Conservation (phyloP, 495 filamentous ascomycete genomes). For the Pyrenula aspistea region DNA sequence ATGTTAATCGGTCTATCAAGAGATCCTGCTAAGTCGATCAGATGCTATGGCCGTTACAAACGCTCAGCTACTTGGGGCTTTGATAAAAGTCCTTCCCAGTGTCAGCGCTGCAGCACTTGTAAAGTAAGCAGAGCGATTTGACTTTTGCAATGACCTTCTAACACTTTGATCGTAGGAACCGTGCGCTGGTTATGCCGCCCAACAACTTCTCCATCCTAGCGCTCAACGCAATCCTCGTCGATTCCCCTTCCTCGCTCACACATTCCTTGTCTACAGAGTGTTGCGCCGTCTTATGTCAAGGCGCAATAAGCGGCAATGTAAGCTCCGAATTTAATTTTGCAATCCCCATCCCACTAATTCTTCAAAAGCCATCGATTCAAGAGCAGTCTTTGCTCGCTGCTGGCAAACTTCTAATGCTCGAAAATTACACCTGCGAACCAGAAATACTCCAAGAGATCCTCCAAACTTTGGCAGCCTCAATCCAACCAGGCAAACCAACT, state of each 20-base stretch:
- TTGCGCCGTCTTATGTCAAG: slow-evolving; percentile 63
- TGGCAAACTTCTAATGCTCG: slow-evolving; percentile 81
- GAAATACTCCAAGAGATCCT: slow-evolving; percentile 71
- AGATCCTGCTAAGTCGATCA: slow-evolving; percentile 10
- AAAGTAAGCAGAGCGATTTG: slow-evolving; percentile 37
- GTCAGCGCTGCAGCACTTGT: slow-evolving; percentile 56
- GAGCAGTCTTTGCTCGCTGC: slow-evolving; percentile 87
- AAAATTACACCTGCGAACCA: slow-evolving; percentile 23
- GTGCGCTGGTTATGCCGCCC: slow-evolving; percentile 61
- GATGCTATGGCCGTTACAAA: slow-evolving; percentile 74
- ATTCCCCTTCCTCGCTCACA: slow-evolving; percentile 56
- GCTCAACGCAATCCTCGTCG: slow-evolving; percentile 76
- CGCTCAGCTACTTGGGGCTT: slow-evolving; percentile 74
- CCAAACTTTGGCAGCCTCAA: slow-evolving; percentile 57
- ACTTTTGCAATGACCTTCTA: slow-evolving; percentile 1
- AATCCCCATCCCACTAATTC: slow-evolving; percentile 9
- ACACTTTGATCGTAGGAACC: slow-evolving; percentile 31
- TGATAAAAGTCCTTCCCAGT: slow-evolving; percentile 68
- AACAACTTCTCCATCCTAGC: slow-evolving; percentile 61
- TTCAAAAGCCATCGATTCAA: slow-evolving; percentile 56
- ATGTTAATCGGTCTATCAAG: slow-evolving; percentile 9
- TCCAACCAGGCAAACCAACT: slow-evolving; percentile 60
- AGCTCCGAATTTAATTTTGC: slow-evolving; percentile 10
- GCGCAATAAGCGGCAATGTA: slow-evolving; percentile 64
- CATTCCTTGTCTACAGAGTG: slow-evolving; percentile 60